A percentile compares a stretch with the other conserved stretches of the same genome.
Evolutionary conservation across 2,329 filamentous ascomycete species (phyloP).

Genomic region (Sporothrix pseudoabietina): DNA sequence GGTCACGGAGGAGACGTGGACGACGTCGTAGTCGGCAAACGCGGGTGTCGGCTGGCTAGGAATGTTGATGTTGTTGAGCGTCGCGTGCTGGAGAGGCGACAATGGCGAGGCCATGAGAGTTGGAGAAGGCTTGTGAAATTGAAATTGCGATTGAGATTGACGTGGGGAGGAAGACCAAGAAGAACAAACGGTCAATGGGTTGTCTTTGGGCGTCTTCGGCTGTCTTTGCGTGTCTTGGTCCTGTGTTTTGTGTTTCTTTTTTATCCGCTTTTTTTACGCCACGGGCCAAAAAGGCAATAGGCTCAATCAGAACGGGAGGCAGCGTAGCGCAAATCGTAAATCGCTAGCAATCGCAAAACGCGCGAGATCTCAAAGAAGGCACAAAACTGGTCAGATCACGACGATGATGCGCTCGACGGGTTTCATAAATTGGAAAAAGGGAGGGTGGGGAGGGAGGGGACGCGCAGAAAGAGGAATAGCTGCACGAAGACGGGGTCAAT

Average conservation of each 20-base stretch:
- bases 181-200: background rate
- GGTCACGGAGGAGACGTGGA: conserved; percentile 35
- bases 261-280: conserved; percentile 8
- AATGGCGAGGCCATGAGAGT: conserved; percentile 46
- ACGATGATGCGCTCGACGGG: background rate
- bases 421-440: background rate
- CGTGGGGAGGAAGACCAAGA: background rate
- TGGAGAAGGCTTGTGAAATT: background rate
- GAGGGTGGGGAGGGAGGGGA: conserved; percentile 6
- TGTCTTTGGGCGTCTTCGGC: background rate
- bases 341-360: background rate
- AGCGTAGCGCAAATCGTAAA: conserved; percentile 13
- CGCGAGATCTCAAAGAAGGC: background rate
- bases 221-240: background rate
- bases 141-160: background rate
- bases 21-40: conserved; percentile 43
- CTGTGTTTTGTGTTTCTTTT: conserved; percentile 16
- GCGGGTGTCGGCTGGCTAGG: conserved; percentile 30
- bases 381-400: conserved; percentile 1
- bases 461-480: conserved; percentile 22
- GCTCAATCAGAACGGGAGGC: conserved; percentile 1
- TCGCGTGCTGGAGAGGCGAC: conserved; percentile 45
- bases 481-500: background rate
- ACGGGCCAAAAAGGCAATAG: conserved; percentile 3
- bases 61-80: conserved; percentile 43